Evolutionary conservation across 148 eudicot genomes (phyloP).

Genomic region (Fagopyrum tataricum): DNA sequence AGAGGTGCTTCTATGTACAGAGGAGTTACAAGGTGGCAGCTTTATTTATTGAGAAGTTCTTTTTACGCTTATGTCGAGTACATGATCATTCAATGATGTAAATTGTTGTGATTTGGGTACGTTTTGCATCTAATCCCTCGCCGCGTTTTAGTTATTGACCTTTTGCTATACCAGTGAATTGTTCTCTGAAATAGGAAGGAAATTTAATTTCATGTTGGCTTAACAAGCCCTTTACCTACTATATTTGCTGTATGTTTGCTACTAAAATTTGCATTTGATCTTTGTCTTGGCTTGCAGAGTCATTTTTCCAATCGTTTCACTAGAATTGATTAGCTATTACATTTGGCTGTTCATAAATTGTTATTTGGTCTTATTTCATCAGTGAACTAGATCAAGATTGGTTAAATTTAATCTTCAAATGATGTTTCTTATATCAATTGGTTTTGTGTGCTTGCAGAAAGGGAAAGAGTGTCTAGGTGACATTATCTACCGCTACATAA

Average conservation of each 20-base stretch:
- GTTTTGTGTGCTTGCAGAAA: conserved; percentile 22
- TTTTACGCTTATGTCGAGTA: neutral
- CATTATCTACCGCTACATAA: conserved; percentile 27
- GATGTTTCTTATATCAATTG: too few relatives aligned
- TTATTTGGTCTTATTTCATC: neutral
- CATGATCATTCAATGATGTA: neutral
- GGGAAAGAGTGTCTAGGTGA: conserved; percentile 43
- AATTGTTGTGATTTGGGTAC: neutral
- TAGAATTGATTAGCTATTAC: neutral
- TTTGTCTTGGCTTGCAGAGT: neutral
- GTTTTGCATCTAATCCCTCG: neutral
- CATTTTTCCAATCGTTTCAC: neutral
- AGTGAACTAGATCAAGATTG: neutral
- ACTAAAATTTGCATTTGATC: neutral
- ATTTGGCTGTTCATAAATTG: neutral
- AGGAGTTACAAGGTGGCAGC: conserved; percentile 96
- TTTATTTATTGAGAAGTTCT: too few relatives aligned
- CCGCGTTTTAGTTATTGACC: neutral
- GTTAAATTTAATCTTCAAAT: neutral
- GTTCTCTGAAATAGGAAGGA: neutral
- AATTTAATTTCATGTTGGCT: neutral
- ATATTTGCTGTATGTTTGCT: neutral
- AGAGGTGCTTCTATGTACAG: conserved; percentile 93
- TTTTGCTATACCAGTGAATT: neutral
- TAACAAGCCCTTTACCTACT: neutral